Base-by-base conservation (phyloP, 1,139 yeast species). In the Maudiozyma humilis region DNA sequence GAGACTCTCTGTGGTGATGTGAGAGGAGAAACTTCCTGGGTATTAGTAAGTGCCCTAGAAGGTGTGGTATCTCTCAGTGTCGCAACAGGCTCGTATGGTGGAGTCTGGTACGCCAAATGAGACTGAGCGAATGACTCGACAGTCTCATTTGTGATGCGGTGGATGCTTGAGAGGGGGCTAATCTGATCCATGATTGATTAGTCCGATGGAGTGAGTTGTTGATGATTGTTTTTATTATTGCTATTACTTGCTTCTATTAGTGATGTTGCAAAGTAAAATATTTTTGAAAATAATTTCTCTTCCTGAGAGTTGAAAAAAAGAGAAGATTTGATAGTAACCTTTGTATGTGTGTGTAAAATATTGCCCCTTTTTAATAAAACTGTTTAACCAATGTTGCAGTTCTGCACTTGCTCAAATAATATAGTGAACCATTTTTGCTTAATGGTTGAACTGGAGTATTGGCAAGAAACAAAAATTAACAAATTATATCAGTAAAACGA, bases 41-140 rank as follows among this genome's bases (percentile, higher is more conserved):
- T n/a, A n/a, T n/a, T n/a, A n/a, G n/a, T n/a, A n/a, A n/a, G n/a
- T n/a, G n/a, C n/a, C n/a, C n/a, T n/a, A n/a, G n/a, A n/a, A n/a
- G n/a, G n/a, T n/a, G n/a, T n/a, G n/a, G n/a, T n/a, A n/a, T n/a
- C n/a, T n/a, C n/a, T n/a, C n/a, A 19, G 10, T 19, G 13, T 10
- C 15, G 38, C 19, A 16, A 34, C 30, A 6, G 27, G 27, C 25
- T 49, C 55, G 36, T 49, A 47, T 8, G 60, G 60, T 10, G 60
- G 60, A 14, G 57, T 56, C 32, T 56, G 56, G 34, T 54, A 47
- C 14, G 43, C 43, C 16, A 54, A 33, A 47, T 36, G 38, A 17
- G 36, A 35, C 32, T 40, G 17, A 4, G 36, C n/a, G n/a, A 34
- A 34, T 8, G 31, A 14, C 13, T 16, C 41, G n/a, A 23, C 27